These are phyloP conservation scores for Metschnikowia lunata DNA, from an alignment of 805 yeast genomes.

Conservation along the genomic window DNA sequence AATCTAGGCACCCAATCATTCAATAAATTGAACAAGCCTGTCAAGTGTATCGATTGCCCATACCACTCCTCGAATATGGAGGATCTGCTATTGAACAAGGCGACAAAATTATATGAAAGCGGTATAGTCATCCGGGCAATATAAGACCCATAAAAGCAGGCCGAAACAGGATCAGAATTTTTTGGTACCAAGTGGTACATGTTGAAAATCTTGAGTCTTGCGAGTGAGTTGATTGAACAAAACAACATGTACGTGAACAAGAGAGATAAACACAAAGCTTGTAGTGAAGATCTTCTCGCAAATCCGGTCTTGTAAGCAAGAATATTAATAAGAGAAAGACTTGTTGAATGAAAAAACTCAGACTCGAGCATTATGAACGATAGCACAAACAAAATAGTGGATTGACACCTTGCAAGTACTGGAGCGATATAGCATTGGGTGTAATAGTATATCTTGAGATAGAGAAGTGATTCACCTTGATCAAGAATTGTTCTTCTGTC, in stretches of 20 bases:
- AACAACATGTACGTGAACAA: slow-evolving; percentile 61
- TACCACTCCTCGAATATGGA: slow-evolving; percentile 66
- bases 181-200: slow-evolving; percentile 70
- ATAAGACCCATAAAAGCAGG: slow-evolving; percentile 74
- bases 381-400: slow-evolving; percentile 39
- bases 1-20: slow-evolving; percentile 76
- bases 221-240: slow-evolving; percentile 61
- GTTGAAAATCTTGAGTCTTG: slow-evolving; percentile 66
- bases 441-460: slow-evolving; percentile 16
- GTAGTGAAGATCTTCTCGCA: slow-evolving; percentile 16
- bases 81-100: slow-evolving; percentile 50
- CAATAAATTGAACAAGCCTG: slow-evolving; percentile 67
- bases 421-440: slow-evolving; percentile 45
- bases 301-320: slow-evolving; percentile 34
- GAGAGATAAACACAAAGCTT: slow-evolving; percentile 39
- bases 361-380: slow-evolving; percentile 64
- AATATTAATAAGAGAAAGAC: slow-evolving; percentile 55
- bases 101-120: slow-evolving; percentile 71
- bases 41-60: slow-evolving; percentile 70
- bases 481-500: slow-evolving; percentile 13
- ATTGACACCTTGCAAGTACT: slow-evolving; percentile 34
- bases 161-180: slow-evolving; percentile 69
- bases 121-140: slow-evolving; percentile 81
- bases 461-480: slow-evolving; percentile 1
- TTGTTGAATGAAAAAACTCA: slow-evolving; percentile 69